These are phyloP conservation scores for Colletotrichum abscissum DNA, from an alignment of 2,329 filamentous ascomycete genomes.

Conservation along the genomic window DNA sequence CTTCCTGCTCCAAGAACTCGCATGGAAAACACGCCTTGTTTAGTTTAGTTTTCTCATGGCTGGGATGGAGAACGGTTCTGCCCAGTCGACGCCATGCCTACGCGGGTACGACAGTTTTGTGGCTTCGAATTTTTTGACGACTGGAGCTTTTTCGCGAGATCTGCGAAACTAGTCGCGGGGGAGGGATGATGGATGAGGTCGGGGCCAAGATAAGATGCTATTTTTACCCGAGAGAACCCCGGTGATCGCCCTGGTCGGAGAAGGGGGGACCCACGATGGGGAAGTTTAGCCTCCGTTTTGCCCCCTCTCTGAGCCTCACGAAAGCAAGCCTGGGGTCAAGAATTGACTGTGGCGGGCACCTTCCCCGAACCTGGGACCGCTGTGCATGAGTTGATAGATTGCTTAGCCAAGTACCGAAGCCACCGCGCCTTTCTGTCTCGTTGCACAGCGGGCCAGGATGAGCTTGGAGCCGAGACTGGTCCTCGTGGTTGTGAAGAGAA, in stretches of 20 bases:
- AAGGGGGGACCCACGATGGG: slow-evolving; percentile 15
- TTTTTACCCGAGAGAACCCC: slow-evolving; percentile 29
- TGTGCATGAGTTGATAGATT: slow-evolving; percentile 16
- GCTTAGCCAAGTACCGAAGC: slow-evolving; percentile 4
- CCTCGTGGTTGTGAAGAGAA: background rate
- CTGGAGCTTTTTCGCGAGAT: background rate
- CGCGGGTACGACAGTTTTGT: background rate
- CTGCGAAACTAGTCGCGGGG: background rate
- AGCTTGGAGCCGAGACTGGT: background rate
- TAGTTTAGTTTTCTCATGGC: slow-evolving; percentile 9
- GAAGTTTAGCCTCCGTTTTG: slow-evolving; percentile 20
- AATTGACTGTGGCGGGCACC: slow-evolving; percentile 3
- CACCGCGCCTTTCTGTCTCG: background rate
- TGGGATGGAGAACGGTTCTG: background rate
- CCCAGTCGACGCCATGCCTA: slow-evolving; percentile 8
- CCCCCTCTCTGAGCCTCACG: slow-evolving; percentile 48
- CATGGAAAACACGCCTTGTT: background rate
- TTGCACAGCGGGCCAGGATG: background rate
- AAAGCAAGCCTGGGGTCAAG: slow-evolving; percentile 12
- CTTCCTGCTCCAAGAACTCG: background rate
- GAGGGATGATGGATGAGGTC: background rate
- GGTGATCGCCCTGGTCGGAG: slow-evolving; percentile 26
- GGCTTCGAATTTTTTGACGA: background rate
- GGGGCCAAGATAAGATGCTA: slow-evolving; percentile 17
- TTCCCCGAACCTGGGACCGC: background rate